Percentiles rank a stretch among this genome's conserved stretches.
These are phyloP conservation scores for Penicillium parvum DNA, from an alignment of 495 filamentous ascomycete species.

Conservation along the genomic window DNA sequence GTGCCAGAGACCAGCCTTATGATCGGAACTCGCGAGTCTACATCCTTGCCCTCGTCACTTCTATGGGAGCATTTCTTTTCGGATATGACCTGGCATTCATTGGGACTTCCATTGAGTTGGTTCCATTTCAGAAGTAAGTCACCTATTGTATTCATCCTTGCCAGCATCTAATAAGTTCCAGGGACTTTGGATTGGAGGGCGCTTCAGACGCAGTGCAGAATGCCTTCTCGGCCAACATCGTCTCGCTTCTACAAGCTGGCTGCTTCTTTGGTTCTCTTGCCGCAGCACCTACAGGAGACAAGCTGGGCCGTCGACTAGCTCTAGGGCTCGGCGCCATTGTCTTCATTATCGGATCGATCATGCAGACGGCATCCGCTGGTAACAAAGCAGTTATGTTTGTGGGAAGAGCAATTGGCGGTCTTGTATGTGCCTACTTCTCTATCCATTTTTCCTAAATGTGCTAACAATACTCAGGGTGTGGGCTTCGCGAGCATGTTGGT, in stretches of 20 bases:
- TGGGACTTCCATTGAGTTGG: constrained; percentile 13
- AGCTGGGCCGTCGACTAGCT: constrained; percentile 6
- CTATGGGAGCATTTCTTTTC: constrained; percentile 19
- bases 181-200: constrained; percentile 10
- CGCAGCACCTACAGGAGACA: constrained; percentile 9
- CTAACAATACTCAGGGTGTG: constrained; percentile 25
- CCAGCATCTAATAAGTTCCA: neutral
- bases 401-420: constrained; percentile 9
- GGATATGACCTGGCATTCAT: constrained; percentile 23
- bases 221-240: constrained; percentile 15
- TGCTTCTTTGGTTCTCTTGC: constrained; percentile 12
- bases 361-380: constrained; percentile 10
- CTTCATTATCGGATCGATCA: constrained; percentile 9
- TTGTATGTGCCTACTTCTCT: constrained; percentile 4
- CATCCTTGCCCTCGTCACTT: constrained; percentile 13
- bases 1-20: neutral
- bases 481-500: constrained; percentile 52
- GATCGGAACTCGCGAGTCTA: constrained; percentile 12
- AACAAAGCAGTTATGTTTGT: constrained; percentile 7
- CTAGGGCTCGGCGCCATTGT: neutral
- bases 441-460: neutral
- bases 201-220: constrained; percentile 6
- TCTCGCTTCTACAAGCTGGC: constrained; percentile 12
- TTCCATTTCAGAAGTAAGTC: constrained; percentile 10
- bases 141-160: neutral